These are phyloP conservation scores for Geotrichum europaeum DNA, from an alignment of 1,139 yeast genomes.

Conservation along the genomic window DNA sequence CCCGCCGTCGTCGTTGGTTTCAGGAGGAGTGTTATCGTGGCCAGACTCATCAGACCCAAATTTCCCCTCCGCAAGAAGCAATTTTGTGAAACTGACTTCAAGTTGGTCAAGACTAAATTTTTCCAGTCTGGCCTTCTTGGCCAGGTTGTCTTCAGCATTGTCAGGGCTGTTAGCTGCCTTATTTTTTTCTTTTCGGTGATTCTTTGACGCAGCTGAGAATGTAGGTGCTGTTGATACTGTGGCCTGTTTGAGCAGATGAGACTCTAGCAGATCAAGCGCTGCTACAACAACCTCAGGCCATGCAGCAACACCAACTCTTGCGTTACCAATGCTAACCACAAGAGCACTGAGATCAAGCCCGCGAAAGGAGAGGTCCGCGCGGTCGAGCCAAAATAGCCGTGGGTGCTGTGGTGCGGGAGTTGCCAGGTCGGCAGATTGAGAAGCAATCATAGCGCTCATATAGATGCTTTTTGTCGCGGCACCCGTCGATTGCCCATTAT, in stretches of 20 bases:
- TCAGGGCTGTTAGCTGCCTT: not conserved
- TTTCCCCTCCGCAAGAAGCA: conserved; percentile 17
- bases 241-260: conserved; percentile 4
- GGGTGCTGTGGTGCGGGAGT: conserved; percentile 16
- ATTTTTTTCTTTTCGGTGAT: not conserved
- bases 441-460: conserved; percentile 58
- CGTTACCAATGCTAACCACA: conserved; percentile 41
- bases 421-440: conserved; percentile 1
- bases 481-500: not conserved
- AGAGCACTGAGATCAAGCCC: conserved; percentile 36
- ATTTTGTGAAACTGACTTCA: conserved; percentile 12
- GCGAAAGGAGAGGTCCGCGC: conserved; percentile 19
- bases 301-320: conserved; percentile 42
- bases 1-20: not conserved
- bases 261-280: conserved; percentile 27
- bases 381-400: conserved; percentile 23
- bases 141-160: not conserved
- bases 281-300: conserved; percentile 32
- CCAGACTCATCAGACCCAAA: conserved; percentile 12
- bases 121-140: conserved; percentile 2
- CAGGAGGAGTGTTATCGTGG: not conserved
- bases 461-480: conserved; percentile 47
- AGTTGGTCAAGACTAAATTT: conserved; percentile 1
- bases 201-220: not conserved
- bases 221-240: not conserved